Conservation (phyloP, 1,284 basidiomycete genomes). For the Fomitopsis palustris region DNA sequence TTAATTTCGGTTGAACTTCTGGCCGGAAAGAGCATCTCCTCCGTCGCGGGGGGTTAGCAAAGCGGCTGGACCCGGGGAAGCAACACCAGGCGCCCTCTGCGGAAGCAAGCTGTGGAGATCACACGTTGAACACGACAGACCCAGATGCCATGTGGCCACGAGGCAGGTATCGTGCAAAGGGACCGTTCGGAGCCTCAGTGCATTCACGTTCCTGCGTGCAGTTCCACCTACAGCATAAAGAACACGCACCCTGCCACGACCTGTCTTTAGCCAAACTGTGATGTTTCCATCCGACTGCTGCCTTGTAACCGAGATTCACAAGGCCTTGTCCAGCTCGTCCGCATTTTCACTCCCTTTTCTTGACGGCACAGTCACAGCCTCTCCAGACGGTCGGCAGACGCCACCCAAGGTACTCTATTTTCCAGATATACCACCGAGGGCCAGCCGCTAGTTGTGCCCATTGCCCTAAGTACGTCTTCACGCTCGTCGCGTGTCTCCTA, state of each 20-base stretch:
- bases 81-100: not conserved
- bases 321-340: constrained; percentile 7
- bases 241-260: constrained; percentile 12
- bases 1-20: constrained; percentile 17
- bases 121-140: constrained; percentile 3
- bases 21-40: constrained; percentile 19
- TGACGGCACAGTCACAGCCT: constrained; percentile 15
- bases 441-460: constrained; percentile 15
- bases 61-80: constrained; percentile 4
- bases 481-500: constrained; percentile 13
- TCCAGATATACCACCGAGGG: constrained; percentile 11
- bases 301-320: constrained; percentile 7
- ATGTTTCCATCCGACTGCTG: constrained; percentile 11
- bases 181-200: constrained; percentile 9
- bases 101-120: constrained; percentile 5
- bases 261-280: constrained; percentile 4
- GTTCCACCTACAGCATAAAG: constrained; percentile 11
- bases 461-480: constrained; percentile 8
- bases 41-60: constrained; percentile 11
- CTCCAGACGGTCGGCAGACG: constrained; percentile 4
- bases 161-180: constrained; percentile 6
- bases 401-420: constrained; percentile 7
- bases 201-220: not conserved
- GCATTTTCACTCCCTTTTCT: constrained; percentile 12
- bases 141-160: constrained; percentile 10